Conservation (phyloP, 140 eudicot genomes). For the Oenanthe javanica region DNA sequence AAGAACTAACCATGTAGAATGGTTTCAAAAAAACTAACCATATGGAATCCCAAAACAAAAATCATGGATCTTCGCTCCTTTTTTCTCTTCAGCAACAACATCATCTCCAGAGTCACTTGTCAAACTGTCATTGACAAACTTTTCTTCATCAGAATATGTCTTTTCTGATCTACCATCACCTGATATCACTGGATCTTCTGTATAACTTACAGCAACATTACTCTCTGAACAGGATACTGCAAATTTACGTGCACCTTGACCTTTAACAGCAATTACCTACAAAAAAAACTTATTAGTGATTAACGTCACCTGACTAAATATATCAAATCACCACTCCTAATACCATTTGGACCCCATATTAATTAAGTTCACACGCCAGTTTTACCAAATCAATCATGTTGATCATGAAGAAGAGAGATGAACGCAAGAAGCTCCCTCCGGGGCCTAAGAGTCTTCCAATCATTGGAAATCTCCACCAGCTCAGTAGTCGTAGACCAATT, state of each 20-base stretch:
- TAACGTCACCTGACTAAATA: conserved; percentile 2
- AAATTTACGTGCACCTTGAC: conserved; percentile 31
- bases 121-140: conserved; percentile 22
- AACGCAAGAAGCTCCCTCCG: too few species aligned
- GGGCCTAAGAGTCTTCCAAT: too few species aligned
- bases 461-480: too few species aligned
- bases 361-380: not conserved
- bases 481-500: too few species aligned
- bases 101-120: conserved; percentile 24
- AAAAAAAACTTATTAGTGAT: conserved; percentile 5
- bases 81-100: conserved; percentile 27
- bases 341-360: not conserved
- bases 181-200: conserved; percentile 34
- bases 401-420: too few species aligned
- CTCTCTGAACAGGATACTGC: conserved; percentile 30
- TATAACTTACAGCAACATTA: conserved; percentile 30
- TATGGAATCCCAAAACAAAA: conserved; percentile 93
- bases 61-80: conserved; percentile 82
- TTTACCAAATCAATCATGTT: too few species aligned
- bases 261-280: conserved; percentile 34
- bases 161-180: conserved; percentile 28
- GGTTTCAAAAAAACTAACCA: conserved; percentile 38
- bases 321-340: not conserved
- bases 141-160: conserved; percentile 26
- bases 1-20: conserved; percentile 40